Percentiles rank a stretch among this genome's conserved stretches.
phyloP scores from a whole-genome alignment of 2,329 filamentous ascomycete genomes.

The Trichoderma arundinaceum region DNA sequence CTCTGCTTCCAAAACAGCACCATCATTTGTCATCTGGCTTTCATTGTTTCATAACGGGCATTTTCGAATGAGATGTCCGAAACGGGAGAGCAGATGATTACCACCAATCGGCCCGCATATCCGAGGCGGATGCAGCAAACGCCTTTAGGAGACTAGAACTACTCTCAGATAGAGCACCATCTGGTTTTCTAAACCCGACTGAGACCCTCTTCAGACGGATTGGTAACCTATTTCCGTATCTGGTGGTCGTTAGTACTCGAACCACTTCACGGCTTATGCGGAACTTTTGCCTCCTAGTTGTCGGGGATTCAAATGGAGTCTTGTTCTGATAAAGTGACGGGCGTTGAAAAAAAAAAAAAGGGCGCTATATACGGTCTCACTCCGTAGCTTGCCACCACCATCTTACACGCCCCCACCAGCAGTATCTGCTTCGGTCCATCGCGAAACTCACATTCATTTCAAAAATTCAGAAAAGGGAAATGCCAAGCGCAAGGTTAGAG shows the following conservation, averaged over 20 bases:
- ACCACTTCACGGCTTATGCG: background rate
- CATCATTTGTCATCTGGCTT: background rate
- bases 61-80: too few species aligned
- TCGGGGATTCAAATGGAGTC: background rate
- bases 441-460: background rate
- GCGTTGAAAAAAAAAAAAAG: background rate
- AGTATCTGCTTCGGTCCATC: background rate
- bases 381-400: conserved; percentile 12
- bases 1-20: background rate
- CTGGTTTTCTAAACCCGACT: background rate
- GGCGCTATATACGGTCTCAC: conserved; percentile 28
- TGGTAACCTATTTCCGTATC: background rate
- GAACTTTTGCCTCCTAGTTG: background rate
- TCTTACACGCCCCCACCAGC: conserved; percentile 2
- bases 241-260: background rate
- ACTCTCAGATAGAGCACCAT: background rate
- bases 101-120: conserved; percentile 2
- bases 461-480: background rate
- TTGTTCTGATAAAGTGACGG: background rate
- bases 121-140: too few species aligned
- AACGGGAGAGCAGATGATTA: background rate
- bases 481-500: background rate
- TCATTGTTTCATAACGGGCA: background rate
- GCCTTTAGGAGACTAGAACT: too few species aligned
- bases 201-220: background rate